Conservation (phyloP, 2,329 filamentous ascomycete genomes). For the Dryadomyces quercivorus region DNA sequence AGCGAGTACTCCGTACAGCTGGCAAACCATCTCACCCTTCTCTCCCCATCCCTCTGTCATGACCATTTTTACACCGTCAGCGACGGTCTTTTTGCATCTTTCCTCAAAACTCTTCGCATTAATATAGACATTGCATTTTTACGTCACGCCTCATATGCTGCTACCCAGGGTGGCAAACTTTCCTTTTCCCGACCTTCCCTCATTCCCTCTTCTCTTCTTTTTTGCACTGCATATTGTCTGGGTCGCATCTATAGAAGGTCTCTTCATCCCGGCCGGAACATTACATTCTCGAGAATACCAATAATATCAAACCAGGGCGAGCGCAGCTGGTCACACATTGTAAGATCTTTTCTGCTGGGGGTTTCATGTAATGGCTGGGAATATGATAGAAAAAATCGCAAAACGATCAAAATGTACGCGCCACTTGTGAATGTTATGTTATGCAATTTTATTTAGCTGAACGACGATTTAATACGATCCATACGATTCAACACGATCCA, state of each 20-base stretch:
- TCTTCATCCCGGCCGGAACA: not conserved
- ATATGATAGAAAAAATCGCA: not conserved
- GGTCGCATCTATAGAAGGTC: conserved; percentile 1
- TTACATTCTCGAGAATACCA: conserved; percentile 1
- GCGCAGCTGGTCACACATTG: not conserved
- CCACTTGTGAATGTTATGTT: not conserved
- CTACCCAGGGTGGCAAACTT: not conserved
- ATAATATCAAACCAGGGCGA: not conserved
- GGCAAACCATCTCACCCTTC: not conserved
- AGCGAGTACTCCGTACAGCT: not conserved
- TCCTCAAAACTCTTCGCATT: not conserved
- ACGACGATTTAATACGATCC: too few species aligned
- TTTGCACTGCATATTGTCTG: not conserved
- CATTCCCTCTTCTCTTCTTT: not conserved
- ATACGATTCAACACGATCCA: too few species aligned
- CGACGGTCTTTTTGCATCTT: not conserved
- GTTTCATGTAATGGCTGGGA: not conserved
- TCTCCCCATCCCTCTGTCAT: not conserved
- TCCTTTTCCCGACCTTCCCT: not conserved
- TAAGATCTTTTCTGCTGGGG: not conserved
- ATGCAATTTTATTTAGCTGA: not conserved
- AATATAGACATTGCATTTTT: not conserved
- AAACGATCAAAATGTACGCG: not conserved
- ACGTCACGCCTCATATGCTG: not conserved
- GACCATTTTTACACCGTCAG: not conserved